A percentile compares a stretch with the other conserved stretches of the same genome.
Conservation (phyloP, 768 basidiomycete genomes). For the Lactarius pseudohatsudake region DNA sequence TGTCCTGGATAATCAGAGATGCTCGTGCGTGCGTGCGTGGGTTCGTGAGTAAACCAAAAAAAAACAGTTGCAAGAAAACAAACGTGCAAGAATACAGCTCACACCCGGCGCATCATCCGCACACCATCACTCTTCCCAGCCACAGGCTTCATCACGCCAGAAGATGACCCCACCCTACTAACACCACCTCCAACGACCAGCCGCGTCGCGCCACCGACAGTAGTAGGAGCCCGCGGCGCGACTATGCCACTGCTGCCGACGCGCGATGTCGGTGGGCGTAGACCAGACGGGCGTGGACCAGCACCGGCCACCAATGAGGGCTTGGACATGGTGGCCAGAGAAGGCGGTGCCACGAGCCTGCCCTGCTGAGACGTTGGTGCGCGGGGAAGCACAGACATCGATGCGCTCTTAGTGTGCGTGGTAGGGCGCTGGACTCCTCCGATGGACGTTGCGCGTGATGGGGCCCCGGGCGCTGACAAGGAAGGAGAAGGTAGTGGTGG, state of each 20-base stretch:
- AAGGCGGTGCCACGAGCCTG: not conserved
- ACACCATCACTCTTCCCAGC: not conserved
- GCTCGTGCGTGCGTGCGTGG: constrained; percentile 10
- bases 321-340: not conserved
- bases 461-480: not conserved
- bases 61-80: not conserved
- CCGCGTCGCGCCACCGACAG: not conserved
- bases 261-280: constrained; percentile 18
- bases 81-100: not conserved
- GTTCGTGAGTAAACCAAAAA: constrained; percentile 17
- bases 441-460: constrained; percentile 2
- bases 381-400: not conserved
- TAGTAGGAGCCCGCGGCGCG: not conserved
- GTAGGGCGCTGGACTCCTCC: constrained; percentile 21
- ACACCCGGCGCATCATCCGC: constrained; percentile 19
- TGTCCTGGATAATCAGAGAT: constrained; percentile 15
- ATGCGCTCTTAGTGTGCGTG: not conserved
- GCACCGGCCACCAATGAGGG: not conserved
- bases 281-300: constrained; percentile 12
- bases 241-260: not conserved
- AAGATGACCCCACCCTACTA: constrained; percentile 3
- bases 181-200: not conserved
- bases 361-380: not conserved
- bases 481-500: not conserved
- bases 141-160: not conserved